phyloP scores from a whole-genome alignment of 1,284 basidiomycete genomes.

The Cryptococcus jaspeensis region DNA sequence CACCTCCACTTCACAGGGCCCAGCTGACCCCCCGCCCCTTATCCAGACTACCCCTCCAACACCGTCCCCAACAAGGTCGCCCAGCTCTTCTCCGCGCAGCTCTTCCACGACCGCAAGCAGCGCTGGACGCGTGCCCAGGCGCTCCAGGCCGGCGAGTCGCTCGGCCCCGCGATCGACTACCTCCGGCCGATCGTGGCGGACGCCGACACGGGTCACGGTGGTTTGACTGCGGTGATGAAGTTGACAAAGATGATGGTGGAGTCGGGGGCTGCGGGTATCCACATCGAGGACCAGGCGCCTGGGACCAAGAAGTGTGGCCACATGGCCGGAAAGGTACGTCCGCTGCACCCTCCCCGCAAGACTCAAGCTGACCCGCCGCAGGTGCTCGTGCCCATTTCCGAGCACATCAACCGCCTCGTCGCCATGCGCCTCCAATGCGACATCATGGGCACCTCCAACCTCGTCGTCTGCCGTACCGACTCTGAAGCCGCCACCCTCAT shows the following conservation, averaged over 20 bases:
- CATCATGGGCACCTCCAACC: conserved; percentile 74
- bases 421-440: conserved; percentile 76
- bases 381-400: conserved; percentile 62
- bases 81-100: conserved; percentile 63
- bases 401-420: conserved; percentile 76
- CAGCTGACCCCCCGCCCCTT: neutral
- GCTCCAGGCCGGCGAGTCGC: conserved; percentile 55
- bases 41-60: conserved; percentile 61
- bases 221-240: conserved; percentile 96
- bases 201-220: conserved; percentile 73
- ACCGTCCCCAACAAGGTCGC: conserved; percentile 65
- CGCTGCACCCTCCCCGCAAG: conserved; percentile 7
- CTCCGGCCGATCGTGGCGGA: conserved; percentile 91
- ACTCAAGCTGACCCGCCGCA: conserved; percentile 4
- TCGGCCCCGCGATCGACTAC: conserved; percentile 69
- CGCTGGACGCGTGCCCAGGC: conserved; percentile 61
- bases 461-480: conserved; percentile 72
- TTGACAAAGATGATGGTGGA: conserved; percentile 77
- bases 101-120: conserved; percentile 64
- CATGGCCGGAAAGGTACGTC: conserved; percentile 70
- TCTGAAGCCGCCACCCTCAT: conserved; percentile 93
- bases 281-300: conserved; percentile 74
- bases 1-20: neutral
- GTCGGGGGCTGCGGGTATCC: conserved; percentile 68
- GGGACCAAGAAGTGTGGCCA: conserved; percentile 60